phyloP scores from a whole-genome alignment of 257 asterid genomes.

The Striga asiatica region DNA sequence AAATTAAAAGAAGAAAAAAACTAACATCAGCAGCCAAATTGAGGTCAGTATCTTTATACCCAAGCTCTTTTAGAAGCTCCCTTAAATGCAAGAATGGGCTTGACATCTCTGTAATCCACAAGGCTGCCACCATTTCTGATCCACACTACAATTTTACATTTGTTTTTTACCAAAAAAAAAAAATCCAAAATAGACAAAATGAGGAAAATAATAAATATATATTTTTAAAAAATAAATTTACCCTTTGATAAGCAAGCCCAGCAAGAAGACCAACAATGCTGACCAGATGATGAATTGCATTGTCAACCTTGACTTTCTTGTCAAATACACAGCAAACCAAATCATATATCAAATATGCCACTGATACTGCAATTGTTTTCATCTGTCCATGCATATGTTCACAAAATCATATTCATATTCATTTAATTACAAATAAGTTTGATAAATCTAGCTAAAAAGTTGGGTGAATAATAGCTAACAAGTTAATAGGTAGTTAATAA shows the following conservation, averaged over 20 bases:
- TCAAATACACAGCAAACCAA: constrained; percentile 56
- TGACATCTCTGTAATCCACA: constrained; percentile 77
- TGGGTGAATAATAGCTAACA: no score
- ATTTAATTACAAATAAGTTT: no score
- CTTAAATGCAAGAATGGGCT: constrained; percentile 82
- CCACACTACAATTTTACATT: constrained; percentile 42
- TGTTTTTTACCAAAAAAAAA: not conserved
- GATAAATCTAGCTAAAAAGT: no score
- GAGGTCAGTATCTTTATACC: constrained; percentile 53
- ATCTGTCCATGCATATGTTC: constrained; percentile 46
- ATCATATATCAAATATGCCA: constrained; percentile 58
- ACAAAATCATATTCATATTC: no score
- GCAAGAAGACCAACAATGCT: constrained; percentile 59
- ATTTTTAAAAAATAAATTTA: constrained; percentile 12
- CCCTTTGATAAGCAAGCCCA: constrained; percentile 70
- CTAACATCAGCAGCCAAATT: constrained; percentile 87
- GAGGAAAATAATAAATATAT: no score
- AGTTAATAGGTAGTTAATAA: no score
- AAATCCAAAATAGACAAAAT: not conserved
- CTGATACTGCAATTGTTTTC: constrained; percentile 40
- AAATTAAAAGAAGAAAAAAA: not conserved
- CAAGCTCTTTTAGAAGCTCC: constrained; percentile 82
- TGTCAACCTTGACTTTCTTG: constrained; percentile 44
- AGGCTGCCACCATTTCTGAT: constrained; percentile 73
- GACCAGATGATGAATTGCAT: constrained; percentile 65